phyloP scores from a whole-genome alignment of 2,329 filamentous ascomycete species.

The Aspergillus luchuensis region DNA sequence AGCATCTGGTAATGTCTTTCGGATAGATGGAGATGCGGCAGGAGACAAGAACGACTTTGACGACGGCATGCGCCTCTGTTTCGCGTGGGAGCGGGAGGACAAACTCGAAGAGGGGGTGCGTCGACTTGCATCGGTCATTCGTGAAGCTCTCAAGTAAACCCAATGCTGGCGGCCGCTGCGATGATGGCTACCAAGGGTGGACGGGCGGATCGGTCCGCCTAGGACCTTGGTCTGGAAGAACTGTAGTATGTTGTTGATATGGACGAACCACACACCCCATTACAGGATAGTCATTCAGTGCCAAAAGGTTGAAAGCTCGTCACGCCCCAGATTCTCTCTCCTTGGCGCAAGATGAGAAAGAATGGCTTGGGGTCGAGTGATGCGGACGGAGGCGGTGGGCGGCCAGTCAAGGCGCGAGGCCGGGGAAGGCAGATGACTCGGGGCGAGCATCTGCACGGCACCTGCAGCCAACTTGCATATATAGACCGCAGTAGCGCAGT shows the following conservation, averaged over 20 bases:
- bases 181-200: background rate
- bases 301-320: too few relatives aligned
- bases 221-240: background rate
- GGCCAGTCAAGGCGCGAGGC: background rate
- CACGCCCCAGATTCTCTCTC: too few relatives aligned
- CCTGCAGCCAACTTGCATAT: slow-evolving; percentile 2
- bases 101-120: slow-evolving; percentile 67
- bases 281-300: too few relatives aligned
- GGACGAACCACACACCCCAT: too few relatives aligned
- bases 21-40: slow-evolving; percentile 60
- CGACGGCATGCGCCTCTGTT: slow-evolving; percentile 66
- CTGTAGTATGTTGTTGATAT: too few relatives aligned
- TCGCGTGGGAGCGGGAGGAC: slow-evolving; percentile 70
- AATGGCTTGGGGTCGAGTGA: background rate
- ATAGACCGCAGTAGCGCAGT: background rate
- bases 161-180: background rate
- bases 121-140: slow-evolving; percentile 55
- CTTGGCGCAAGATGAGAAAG: too few relatives aligned
- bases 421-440: background rate
- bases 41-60: slow-evolving; percentile 58
- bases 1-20: slow-evolving; percentile 70
- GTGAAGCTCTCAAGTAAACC: background rate
- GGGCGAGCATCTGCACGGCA: background rate
- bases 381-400: background rate
- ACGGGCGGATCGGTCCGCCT: background rate